Percentiles rank a stretch among this genome's conserved stretches.
Evolutionary conservation across 2,329 filamentous ascomycete genomes (phyloP).

Genomic region (Aspergillus udagawae): DNA sequence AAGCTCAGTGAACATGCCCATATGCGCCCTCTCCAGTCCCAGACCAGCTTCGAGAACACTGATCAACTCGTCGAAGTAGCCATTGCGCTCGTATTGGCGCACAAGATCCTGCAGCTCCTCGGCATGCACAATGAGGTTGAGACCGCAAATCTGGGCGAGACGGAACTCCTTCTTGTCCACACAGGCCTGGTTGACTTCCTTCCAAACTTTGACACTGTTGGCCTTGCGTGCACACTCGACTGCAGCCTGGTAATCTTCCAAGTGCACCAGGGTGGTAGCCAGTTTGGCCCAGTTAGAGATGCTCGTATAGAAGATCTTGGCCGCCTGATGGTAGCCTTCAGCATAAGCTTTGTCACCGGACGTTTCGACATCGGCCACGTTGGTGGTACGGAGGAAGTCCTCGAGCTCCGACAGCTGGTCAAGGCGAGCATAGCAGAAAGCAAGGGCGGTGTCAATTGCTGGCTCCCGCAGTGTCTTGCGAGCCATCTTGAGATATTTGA

Average conservation of each 20-base stretch:
- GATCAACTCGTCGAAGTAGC: constrained; percentile 98
- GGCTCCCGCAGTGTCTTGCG: constrained; percentile 95
- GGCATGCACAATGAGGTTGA: constrained; percentile 95
- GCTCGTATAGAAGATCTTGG: constrained; percentile 97
- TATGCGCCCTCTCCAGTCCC: constrained; percentile 85
- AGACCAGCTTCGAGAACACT: constrained; percentile 89
- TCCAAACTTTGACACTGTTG: constrained; percentile 99
- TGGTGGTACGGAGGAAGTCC: constrained; percentile 88
- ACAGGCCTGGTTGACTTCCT: constrained; percentile 94
- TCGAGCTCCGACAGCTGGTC: constrained; percentile 91
- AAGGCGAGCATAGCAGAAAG: constrained; percentile 88
- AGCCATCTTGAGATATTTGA: constrained; percentile 96
- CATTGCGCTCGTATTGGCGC: constrained; percentile 93
- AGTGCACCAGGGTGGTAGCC: constrained; percentile 93
- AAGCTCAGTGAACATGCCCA: constrained; percentile 94
- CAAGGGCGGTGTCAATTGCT: constrained; percentile 86
- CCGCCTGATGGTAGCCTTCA: constrained; percentile 89
- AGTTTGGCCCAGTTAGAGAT: constrained; percentile 99
- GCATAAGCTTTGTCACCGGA: constrained; percentile 97
- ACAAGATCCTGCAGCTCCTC: constrained; percentile 91
- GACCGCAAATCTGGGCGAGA: constrained; percentile 95
- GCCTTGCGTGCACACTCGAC: constrained; percentile 98
- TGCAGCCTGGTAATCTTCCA: constrained; percentile 93
- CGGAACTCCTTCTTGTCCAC: constrained; percentile 98
- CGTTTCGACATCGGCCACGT: constrained; percentile 92